Evolutionary conservation across 768 basidiomycete species (phyloP).

Genomic region (Lanmaoa pseudosensibilis): DNA sequence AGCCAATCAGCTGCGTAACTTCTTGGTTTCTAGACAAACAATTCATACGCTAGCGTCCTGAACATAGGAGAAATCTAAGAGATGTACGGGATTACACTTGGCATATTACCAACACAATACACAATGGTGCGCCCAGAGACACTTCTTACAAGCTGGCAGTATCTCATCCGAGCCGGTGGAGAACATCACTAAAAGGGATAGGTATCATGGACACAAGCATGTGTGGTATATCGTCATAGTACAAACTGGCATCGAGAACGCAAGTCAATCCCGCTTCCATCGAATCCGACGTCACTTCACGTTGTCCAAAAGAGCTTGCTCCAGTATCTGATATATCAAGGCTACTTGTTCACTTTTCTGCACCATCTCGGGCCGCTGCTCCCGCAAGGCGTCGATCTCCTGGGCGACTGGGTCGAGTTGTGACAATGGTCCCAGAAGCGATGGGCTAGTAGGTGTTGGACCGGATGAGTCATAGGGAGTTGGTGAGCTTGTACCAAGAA

Average conservation of each 20-base stretch:
- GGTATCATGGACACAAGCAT: neutral
- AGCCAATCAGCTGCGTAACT: no score
- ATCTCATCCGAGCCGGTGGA: neutral
- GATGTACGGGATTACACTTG: no score
- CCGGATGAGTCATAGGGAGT: conserved; percentile 26
- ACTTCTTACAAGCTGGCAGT: neutral
- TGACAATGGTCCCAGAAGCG: conserved; percentile 61
- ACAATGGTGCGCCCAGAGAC: no score
- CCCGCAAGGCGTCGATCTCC: conserved; percentile 76
- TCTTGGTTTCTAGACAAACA: no score
- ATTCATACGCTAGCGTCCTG: no score
- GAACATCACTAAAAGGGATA: neutral
- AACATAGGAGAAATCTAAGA: no score
- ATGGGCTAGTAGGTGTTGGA: conserved; percentile 37
- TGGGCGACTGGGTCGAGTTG: conserved; percentile 54
- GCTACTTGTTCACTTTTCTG: conserved; percentile 64
- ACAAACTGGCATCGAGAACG: neutral
- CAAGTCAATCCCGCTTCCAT: neutral
- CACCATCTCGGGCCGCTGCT: conserved; percentile 84
- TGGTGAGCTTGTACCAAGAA: conserved; percentile 37
- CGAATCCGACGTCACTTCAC: conserved; percentile 8
- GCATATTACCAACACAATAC: no score
- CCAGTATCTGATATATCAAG: conserved; percentile 64
- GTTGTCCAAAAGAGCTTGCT: conserved; percentile 23
- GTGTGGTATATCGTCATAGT: neutral